Evolutionary conservation across 1,284 basidiomycete genomes (phyloP).

Genomic region (Ustilago loliicola): DNA sequence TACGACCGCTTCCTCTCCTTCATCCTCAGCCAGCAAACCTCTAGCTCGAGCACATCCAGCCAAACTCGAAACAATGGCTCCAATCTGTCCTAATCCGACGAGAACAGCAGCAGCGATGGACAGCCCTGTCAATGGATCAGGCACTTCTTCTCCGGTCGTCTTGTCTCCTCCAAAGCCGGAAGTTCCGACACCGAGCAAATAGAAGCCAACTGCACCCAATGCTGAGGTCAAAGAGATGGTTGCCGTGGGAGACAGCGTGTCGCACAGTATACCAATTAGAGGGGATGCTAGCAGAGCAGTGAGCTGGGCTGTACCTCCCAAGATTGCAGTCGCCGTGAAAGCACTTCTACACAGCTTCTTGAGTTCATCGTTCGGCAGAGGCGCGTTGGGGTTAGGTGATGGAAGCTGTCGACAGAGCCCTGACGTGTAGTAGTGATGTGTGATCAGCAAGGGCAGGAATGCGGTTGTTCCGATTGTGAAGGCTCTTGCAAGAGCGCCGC

Average conservation of each 20-base stretch:
- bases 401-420: slow-evolving; percentile 47
- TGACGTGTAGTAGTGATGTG: slow-evolving; percentile 58
- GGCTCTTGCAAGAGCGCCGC: slow-evolving; percentile 52
- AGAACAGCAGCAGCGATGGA: slow-evolving; percentile 48
- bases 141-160: slow-evolving; percentile 35
- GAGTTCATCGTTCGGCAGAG: slow-evolving; percentile 49
- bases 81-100: slow-evolving; percentile 54
- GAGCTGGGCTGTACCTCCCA: slow-evolving; percentile 55
- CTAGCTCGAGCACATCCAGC: slow-evolving; percentile 47
- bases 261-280: slow-evolving; percentile 49
- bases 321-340: slow-evolving; percentile 51
- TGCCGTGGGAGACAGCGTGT: slow-evolving; percentile 33
- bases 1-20: background rate
- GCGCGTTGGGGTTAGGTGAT: slow-evolving; percentile 38
- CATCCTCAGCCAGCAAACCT: slow-evolving; percentile 13
- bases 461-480: slow-evolving; percentile 62
- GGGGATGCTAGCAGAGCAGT: slow-evolving; percentile 52
- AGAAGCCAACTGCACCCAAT: slow-evolving; percentile 42
- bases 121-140: slow-evolving; percentile 37
- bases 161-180: slow-evolving; percentile 31
- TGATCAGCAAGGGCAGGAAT: slow-evolving; percentile 58
- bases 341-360: slow-evolving; percentile 56
- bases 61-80: slow-evolving; percentile 53
- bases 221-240: slow-evolving; percentile 44
- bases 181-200: slow-evolving; percentile 40